A percentile compares a stretch with the other conserved stretches of the same genome.
Conservation (phyloP, 345 rosid species). For the Moricandia moricandioides region DNA sequence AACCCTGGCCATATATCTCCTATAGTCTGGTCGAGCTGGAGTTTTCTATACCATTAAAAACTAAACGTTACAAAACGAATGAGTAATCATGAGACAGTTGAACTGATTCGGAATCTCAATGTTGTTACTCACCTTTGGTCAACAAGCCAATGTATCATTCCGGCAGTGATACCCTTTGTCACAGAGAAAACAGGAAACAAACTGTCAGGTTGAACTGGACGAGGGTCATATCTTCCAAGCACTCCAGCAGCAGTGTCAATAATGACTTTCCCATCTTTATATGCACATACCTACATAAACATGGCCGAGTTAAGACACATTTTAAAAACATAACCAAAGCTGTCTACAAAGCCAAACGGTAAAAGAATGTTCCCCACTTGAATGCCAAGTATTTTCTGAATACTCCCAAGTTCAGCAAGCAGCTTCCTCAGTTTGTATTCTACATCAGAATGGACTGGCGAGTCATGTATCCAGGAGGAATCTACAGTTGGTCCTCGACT, state of each 20-base stretch:
- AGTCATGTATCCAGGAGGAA: slow-evolving; percentile 66
- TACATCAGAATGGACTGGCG: slow-evolving; percentile 71
- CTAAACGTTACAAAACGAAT: slow-evolving; percentile 5
- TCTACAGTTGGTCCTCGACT: slow-evolving; percentile 55
- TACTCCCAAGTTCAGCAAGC: slow-evolving; percentile 70
- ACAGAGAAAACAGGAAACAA: slow-evolving; percentile 89
- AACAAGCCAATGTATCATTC: slow-evolving; percentile 93
- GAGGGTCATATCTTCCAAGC: slow-evolving; percentile 95
- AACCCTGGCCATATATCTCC: slow-evolving; percentile 87
- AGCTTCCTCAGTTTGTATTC: slow-evolving; percentile 82
- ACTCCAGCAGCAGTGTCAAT: slow-evolving; percentile 98
- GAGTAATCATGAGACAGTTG: slow-evolving; percentile 15
- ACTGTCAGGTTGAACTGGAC: slow-evolving; percentile 92
- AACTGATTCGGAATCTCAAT: neutral
- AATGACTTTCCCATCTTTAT: slow-evolving; percentile 87
- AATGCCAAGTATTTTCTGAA: slow-evolving; percentile 76
- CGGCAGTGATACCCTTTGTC: slow-evolving; percentile 92
- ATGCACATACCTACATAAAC: slow-evolving; percentile 78
- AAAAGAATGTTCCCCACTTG: slow-evolving; percentile 52
- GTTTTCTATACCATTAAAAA: slow-evolving; percentile 59
- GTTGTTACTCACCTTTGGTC: slow-evolving; percentile 68
- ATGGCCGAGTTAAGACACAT: neutral
- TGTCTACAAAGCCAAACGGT: slow-evolving; percentile 8
- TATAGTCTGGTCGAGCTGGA: slow-evolving; percentile 69
- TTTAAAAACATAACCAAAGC: neutral